Base-by-base conservation (phyloP, 208 protist species). In the Crithidia fasciculata region DNA sequence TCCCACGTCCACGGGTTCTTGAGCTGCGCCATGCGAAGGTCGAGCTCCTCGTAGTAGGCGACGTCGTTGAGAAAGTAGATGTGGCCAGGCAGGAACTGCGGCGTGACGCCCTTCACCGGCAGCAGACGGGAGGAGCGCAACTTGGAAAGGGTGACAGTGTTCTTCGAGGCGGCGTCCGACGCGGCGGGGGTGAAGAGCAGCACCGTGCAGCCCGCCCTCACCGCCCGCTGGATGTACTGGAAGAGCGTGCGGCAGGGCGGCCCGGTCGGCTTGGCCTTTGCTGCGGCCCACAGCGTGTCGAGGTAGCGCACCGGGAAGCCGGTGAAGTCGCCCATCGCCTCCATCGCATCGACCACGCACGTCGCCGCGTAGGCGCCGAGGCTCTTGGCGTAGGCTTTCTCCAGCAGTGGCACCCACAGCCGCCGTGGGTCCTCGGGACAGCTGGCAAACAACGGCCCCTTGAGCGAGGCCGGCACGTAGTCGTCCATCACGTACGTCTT, bases 351-450 rank as follows among this genome's bases (percentile, higher is more conserved):
- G 6, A 87, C 84, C 43, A 78, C 49, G 57, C 79, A 74, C 71
- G 92, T 92, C 61, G 83, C 81, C 36, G 87, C 84, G 79, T 97
- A 97, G n/a, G 80, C 84, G 67, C 92, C 91, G 69, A 90, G 77
- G 16, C 85, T 49, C 78, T 97, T 97, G 16, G 92, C 92, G 73
- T 95, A 96, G 10, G 91, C 93, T 83, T 97, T 97, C 74, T 97
- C 84, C 54, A 96, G 58, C 16, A 97, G 67, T 18, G 83, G 88
- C 40, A 92, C 76, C 92, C 93, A 97, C 79, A 96, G 71, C 69
- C 93, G 84, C 59, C 85, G 76, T 49, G 79, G 82, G 59, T 96
- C 89, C 62, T 78, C 64, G 10, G 67, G 41, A 18, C 81, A 84
- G 52, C 80, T 70, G 10, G 79, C 82, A 65, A 85, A 95, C 54